Percentiles rank a stretch among this genome's conserved stretches.
Evolutionary conservation across 768 basidiomycete species (phyloP).

Genomic region (Piloderma croceum): DNA sequence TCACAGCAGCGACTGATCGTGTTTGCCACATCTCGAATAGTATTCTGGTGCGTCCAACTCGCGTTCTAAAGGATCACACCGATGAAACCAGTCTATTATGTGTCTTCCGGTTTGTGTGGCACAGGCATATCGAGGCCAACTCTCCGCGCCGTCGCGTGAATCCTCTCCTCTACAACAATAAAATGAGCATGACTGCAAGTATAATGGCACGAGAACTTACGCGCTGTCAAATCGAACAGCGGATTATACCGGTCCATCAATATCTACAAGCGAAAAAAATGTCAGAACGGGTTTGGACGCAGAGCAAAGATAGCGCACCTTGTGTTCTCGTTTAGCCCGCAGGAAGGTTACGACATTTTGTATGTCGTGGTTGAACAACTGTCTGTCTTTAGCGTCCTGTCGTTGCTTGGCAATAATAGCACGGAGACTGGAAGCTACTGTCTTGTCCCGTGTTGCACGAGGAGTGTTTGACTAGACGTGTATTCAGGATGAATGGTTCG

Average conservation of each 20-base stretch:
- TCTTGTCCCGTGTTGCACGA: too few species aligned
- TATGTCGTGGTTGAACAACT: constrained; percentile 40
- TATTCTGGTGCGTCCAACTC: too few species aligned
- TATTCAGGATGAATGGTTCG: neutral
- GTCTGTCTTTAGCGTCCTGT: constrained; percentile 13
- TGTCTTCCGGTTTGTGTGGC: constrained; percentile 23
- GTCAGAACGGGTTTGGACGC: neutral
- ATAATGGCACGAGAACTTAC: too few species aligned
- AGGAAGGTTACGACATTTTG: constrained; percentile 63
- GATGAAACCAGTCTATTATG: too few species aligned
- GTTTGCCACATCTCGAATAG: too few species aligned
- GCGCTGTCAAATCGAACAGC: constrained; percentile 64
- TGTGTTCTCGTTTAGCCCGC: constrained; percentile 67
- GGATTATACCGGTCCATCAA: constrained; percentile 89
- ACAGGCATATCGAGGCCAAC: constrained; percentile 85
- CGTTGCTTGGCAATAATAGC: constrained; percentile 42
- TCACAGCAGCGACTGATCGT: too few species aligned
- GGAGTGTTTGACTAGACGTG: too few species aligned
- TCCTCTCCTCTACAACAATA: constrained; percentile 79
- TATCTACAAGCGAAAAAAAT: constrained; percentile 36
- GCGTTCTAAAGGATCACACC: too few species aligned
- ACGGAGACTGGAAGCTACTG: constrained; percentile 49
- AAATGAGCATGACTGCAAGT: too few species aligned
- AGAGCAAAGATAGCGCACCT: constrained; percentile 39
- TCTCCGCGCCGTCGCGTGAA: constrained; percentile 78